Evolutionary conservation across 805 yeast species (phyloP).

Genomic region (Candida pini): DNA sequence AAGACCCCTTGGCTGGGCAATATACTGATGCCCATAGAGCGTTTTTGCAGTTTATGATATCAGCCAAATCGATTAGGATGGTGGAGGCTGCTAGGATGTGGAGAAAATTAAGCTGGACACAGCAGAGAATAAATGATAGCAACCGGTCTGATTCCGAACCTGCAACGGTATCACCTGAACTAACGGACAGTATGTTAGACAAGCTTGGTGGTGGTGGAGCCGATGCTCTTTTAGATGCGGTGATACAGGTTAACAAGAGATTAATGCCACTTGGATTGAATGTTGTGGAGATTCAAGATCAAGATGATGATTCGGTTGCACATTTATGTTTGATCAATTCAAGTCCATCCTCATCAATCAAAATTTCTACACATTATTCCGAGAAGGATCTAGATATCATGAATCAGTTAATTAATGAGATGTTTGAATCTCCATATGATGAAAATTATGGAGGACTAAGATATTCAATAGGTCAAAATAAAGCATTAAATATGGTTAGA

Average conservation of each 20-base stretch:
- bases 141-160: too few species aligned
- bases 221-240: too few species aligned
- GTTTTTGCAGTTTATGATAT: slow-evolving; percentile 12
- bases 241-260: slow-evolving; percentile 21
- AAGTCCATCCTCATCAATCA: slow-evolving; percentile 33
- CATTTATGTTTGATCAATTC: slow-evolving; percentile 31
- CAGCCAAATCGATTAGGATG: slow-evolving; percentile 8
- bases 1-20: not conserved
- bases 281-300: slow-evolving; percentile 27
- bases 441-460: slow-evolving; percentile 22
- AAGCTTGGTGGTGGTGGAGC: too few species aligned
- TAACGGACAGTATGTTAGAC: not conserved
- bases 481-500: slow-evolving; percentile 29
- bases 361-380: slow-evolving; percentile 29
- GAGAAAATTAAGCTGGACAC: too few species aligned
- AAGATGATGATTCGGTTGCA: slow-evolving; percentile 27
- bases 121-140: too few species aligned
- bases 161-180: not conserved
- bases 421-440: slow-evolving; percentile 26
- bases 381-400: slow-evolving; percentile 39
- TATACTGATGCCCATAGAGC: slow-evolving; percentile 13
- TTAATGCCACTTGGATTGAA: slow-evolving; percentile 36
- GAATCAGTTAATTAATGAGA: slow-evolving; percentile 38
- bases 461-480: slow-evolving; percentile 31
- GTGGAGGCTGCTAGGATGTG: slow-evolving; percentile 7